These are phyloP conservation scores for Plantago rigida DNA, from an alignment of 305 asterid species.

Conservation along the genomic window DNA sequence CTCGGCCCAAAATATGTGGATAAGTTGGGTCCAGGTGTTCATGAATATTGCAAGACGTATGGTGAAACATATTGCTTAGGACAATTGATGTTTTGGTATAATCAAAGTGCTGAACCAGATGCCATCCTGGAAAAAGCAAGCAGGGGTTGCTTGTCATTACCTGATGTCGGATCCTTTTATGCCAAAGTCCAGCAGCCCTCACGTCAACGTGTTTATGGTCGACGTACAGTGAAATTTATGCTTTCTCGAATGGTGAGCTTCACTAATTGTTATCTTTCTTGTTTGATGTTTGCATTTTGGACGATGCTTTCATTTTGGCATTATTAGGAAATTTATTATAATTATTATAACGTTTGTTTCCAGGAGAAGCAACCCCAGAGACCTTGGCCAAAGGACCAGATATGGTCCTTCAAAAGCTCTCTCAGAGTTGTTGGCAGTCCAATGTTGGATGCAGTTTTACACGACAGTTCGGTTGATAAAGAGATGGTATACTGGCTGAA, in stretches of 20 bases:
- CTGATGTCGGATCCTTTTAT: slow-evolving; percentile 85
- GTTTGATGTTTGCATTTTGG: background rate
- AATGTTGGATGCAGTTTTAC: slow-evolving; percentile 67
- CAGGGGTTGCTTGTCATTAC: slow-evolving; percentile 89
- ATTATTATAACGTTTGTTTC: background rate
- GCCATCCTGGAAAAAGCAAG: slow-evolving; percentile 60
- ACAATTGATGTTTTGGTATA: slow-evolving; percentile 86
- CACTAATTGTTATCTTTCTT: background rate
- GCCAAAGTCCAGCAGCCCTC: slow-evolving; percentile 87
- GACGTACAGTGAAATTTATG: slow-evolving; percentile 78
- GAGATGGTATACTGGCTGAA: slow-evolving; percentile 85
- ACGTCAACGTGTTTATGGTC: slow-evolving; percentile 90
- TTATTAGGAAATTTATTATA: background rate
- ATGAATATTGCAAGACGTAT: slow-evolving; percentile 84
- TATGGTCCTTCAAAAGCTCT: slow-evolving; percentile 76
- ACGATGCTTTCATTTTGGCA: background rate
- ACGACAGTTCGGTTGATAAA: slow-evolving; percentile 48
- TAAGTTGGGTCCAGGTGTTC: slow-evolving; percentile 72
- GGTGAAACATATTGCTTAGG: slow-evolving; percentile 85
- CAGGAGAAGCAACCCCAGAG: slow-evolving; percentile 91
- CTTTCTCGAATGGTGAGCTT: slow-evolving; percentile 74
- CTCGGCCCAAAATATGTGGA: slow-evolving; percentile 82
- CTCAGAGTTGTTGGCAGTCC: slow-evolving; percentile 74
- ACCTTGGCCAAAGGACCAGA: slow-evolving; percentile 84
- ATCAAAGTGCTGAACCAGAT: slow-evolving; percentile 81